A percentile compares a stretch with the other conserved stretches of the same genome.
Evolutionary conservation across 768 basidiomycete species (phyloP).

Genomic region (Tylopilus vinaceipallidus): DNA sequence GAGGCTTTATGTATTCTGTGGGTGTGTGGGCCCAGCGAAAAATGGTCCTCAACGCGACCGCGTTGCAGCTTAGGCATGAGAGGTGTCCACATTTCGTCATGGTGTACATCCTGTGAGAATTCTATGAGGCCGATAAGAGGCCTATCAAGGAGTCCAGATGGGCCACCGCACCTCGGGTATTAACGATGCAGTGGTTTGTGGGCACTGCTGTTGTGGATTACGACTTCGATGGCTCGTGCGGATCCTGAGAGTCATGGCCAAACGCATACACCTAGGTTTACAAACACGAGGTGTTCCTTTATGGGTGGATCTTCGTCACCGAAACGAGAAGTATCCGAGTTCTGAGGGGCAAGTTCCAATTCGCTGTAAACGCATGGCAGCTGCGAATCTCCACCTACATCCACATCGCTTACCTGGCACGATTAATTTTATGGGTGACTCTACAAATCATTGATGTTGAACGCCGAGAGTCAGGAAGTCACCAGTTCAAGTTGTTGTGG

Average conservation of each 20-base stretch:
- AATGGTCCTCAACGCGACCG: not conserved
- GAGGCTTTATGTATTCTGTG: too few relatives aligned
- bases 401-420: too few relatives aligned
- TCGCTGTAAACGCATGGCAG: not conserved
- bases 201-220: not conserved
- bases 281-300: constrained; percentile 3
- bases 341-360: not conserved
- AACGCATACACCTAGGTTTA: not conserved
- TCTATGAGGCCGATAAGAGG: not conserved
- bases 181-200: not conserved
- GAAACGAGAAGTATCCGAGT: not conserved
- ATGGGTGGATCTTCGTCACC: constrained; percentile 3
- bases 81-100: not conserved
- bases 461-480: too few relatives aligned
- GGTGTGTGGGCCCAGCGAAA: not conserved
- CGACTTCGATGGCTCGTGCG: not conserved
- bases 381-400: not conserved
- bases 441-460: too few relatives aligned
- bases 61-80: constrained; percentile 1
- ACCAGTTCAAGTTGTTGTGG: too few relatives aligned
- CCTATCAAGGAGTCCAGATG: not conserved
- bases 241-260: not conserved
- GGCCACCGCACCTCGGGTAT: not conserved
- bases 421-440: too few relatives aligned
- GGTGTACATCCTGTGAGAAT: constrained; percentile 3